A percentile compares a stretch with the other conserved stretches of the same genome.
These are phyloP conservation scores for Camellia lanceoleosa DNA, from an alignment of 148 eudicot genomes.

Conservation along the genomic window DNA sequence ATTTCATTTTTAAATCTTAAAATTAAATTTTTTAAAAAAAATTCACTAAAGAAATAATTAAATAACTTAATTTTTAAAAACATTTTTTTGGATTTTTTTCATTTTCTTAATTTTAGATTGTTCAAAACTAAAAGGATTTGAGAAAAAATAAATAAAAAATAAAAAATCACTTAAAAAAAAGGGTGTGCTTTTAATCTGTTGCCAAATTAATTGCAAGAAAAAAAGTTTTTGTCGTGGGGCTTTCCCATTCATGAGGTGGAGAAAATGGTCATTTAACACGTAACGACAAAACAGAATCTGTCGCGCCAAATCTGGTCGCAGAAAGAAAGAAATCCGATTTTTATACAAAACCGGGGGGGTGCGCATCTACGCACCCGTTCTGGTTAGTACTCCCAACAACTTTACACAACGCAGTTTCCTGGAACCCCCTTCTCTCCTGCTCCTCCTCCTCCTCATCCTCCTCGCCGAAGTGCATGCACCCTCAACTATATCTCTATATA, in stretches of 20 bases:
- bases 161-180: too few relatives aligned
- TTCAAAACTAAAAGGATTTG: too few relatives aligned
- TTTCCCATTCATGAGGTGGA: neutral
- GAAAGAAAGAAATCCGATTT: conserved; percentile 10
- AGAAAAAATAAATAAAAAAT: too few relatives aligned
- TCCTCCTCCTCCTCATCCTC: neutral
- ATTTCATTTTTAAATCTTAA: too few relatives aligned
- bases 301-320: conserved; percentile 17
- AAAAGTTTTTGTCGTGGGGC: too few relatives aligned
- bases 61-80: too few relatives aligned
- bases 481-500: neutral
- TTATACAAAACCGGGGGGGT: conserved; percentile 12
- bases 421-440: conserved; percentile 19
- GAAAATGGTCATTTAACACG: conserved; percentile 6
- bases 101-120: too few relatives aligned
- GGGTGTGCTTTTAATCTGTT: too few relatives aligned
- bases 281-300: conserved; percentile 14
- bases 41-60: too few relatives aligned
- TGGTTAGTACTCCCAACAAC: conserved; percentile 32
- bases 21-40: too few relatives aligned
- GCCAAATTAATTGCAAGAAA: too few relatives aligned
- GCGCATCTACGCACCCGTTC: conserved; percentile 24
- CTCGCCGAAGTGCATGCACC: conserved; percentile 26
- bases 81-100: too few relatives aligned
- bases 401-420: conserved; percentile 42